Conservation (phyloP, 768 basidiomycete genomes). For the Pleurotus salmoneostramineus region DNA sequence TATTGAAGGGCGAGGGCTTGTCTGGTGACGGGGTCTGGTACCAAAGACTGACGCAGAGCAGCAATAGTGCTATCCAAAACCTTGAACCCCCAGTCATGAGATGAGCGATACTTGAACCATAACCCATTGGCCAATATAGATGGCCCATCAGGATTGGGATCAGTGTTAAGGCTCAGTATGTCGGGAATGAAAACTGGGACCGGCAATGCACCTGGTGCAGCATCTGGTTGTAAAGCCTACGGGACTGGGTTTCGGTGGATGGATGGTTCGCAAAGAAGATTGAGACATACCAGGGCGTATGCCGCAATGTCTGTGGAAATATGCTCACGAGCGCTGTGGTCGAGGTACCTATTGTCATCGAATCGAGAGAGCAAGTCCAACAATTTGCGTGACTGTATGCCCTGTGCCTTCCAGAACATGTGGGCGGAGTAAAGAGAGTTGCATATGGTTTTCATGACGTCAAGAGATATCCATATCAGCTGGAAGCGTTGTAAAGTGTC, state of each 20-base stretch:
- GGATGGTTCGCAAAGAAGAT: too few relatives aligned
- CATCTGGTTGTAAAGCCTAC: conserved; percentile 45
- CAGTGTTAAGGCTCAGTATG: conserved; percentile 61
- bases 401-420: conserved; percentile 58
- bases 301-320: conserved; percentile 55
- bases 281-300: conserved; percentile 53
- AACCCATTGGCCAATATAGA: conserved; percentile 70
- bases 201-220: conserved; percentile 27
- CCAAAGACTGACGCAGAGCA: conserved; percentile 65
- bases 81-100: conserved; percentile 74
- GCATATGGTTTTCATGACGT: conserved; percentile 51
- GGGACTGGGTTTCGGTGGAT: not conserved
- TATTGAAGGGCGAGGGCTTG: conserved; percentile 60
- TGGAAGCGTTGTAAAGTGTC: conserved; percentile 69
- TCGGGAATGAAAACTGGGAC: conserved; percentile 55
- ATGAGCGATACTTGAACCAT: conserved; percentile 80
- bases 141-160: conserved; percentile 56
- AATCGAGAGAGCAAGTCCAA: conserved; percentile 63
- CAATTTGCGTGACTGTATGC: conserved; percentile 61
- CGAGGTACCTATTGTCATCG: conserved; percentile 57
- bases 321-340: conserved; percentile 50
- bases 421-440: conserved; percentile 59
- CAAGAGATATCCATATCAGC: conserved; percentile 78
- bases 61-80: conserved; percentile 83
- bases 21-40: conserved; percentile 38